Percentiles rank a stretch among this genome's conserved stretches.
Evolutionary conservation across 768 basidiomycete genomes (phyloP).

Genomic region (Pulveroboletus frians): DNA sequence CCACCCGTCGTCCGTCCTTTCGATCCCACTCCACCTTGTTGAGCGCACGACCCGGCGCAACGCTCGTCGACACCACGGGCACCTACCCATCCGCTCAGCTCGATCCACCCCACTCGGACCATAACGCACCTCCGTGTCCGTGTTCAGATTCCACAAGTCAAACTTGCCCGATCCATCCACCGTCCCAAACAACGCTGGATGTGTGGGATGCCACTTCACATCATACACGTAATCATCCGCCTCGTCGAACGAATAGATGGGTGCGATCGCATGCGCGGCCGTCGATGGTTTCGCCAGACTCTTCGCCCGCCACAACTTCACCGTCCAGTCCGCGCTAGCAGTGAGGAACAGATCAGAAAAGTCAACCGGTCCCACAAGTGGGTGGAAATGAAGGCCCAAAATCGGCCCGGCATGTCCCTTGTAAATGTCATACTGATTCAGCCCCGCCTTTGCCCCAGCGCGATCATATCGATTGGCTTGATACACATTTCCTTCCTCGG

Average conservation of each 20-base stretch:
- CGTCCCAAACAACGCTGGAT: conserved; percentile 90
- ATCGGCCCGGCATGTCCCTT: conserved; percentile 90
- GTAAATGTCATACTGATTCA: conserved; percentile 92
- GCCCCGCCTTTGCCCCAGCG: conserved; percentile 92
- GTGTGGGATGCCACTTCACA: conserved; percentile 94
- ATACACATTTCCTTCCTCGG: conserved; percentile 96
- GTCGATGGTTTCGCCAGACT: conserved; percentile 71
- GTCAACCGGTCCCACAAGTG: conserved; percentile 84
- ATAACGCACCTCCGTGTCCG: conserved; percentile 84
- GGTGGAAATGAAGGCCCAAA: conserved; percentile 94
- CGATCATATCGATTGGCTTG: conserved; percentile 96
- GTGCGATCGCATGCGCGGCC: conserved; percentile 46
- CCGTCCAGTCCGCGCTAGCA: conserved; percentile 94
- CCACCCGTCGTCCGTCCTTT: conserved; percentile 89
- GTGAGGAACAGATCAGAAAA: conserved; percentile 95
- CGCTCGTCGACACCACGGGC: conserved; percentile 80
- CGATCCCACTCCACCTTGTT: conserved; percentile 96
- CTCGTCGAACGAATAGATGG: conserved; percentile 93
- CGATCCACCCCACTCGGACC: background rate
- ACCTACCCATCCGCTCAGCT: conserved; percentile 49
- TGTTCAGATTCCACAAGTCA: conserved; percentile 95
- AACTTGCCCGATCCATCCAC: conserved; percentile 96
- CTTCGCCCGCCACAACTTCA: conserved; percentile 92
- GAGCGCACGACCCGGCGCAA: conserved; percentile 76
- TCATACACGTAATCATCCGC: conserved; percentile 99